A percentile compares a stretch with the other conserved stretches of the same genome.
These are phyloP conservation scores for Aspergillus sclerotiicarbonarius DNA, from an alignment of 495 filamentous ascomycete species.

Conservation along the genomic window DNA sequence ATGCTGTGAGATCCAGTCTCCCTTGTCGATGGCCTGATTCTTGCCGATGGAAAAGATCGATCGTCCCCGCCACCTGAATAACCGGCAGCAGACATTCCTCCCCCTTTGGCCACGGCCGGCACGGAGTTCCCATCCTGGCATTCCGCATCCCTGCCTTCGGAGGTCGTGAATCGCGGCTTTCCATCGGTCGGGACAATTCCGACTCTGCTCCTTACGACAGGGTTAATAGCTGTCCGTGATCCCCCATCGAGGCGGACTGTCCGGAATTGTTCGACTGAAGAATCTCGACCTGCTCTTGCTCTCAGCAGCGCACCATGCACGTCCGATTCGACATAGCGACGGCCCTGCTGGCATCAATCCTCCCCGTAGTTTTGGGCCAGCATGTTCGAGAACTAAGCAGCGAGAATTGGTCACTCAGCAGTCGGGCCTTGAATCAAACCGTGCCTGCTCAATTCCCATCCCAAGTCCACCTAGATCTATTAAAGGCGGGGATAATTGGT, in stretches of 20 bases:
- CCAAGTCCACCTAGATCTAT: conserved; percentile 61
- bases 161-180: background rate
- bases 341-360: background rate
- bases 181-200: background rate
- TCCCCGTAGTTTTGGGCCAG: conserved; percentile 15
- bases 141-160: background rate
- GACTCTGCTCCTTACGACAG: background rate
- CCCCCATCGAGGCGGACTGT: background rate
- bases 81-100: background rate
- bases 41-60: background rate
- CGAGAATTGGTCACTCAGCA: conserved; percentile 56
- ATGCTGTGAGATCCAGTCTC: background rate
- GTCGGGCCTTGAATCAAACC: conserved; percentile 48
- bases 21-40: background rate
- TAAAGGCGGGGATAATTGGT: conserved; percentile 50
- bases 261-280: background rate
- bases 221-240: background rate
- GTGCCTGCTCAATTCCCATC: conserved; percentile 62
- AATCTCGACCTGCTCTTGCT: background rate
- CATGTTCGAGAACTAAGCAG: conserved; percentile 52
- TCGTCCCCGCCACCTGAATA: background rate
- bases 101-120: background rate
- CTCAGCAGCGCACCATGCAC: background rate
- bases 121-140: background rate
- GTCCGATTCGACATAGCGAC: background rate